These are phyloP conservation scores for Posidonia oceanica DNA, from an alignment of 116 monocot genomes.

Conservation along the genomic window DNA sequence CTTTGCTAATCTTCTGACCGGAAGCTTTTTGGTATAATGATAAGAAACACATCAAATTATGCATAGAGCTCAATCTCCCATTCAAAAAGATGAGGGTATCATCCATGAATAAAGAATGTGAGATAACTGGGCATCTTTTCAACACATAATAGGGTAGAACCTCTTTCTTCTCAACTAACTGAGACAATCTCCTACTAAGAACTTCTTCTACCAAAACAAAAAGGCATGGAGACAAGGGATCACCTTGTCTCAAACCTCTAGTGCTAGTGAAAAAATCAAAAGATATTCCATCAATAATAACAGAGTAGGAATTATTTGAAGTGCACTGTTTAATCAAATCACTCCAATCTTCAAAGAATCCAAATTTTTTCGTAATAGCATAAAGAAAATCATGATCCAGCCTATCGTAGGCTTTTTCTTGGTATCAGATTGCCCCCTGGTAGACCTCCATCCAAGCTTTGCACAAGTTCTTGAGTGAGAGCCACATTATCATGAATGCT, in stretches of 20 bases:
- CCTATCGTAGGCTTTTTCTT: too few relatives aligned
- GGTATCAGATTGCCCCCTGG: too few relatives aligned
- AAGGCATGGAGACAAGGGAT: not conserved
- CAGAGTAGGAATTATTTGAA: not conserved
- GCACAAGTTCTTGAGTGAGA: too few relatives aligned
- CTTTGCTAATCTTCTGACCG: not conserved
- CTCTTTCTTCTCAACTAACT: not conserved
- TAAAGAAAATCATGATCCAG: too few relatives aligned
- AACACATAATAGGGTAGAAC: not conserved
- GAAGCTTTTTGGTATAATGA: not conserved
- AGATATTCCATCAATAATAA: not conserved
- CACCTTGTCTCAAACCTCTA: too few relatives aligned
- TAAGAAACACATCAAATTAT: not conserved
- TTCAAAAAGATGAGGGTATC: not conserved
- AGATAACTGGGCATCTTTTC: not conserved
- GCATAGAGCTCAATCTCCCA: not conserved
- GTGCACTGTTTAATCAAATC: not conserved
- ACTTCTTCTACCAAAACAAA: not conserved
- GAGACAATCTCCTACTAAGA: not conserved
- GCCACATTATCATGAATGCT: too few relatives aligned
- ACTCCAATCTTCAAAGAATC: too few relatives aligned
- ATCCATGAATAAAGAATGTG: too few relatives aligned
- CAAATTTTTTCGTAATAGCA: too few relatives aligned
- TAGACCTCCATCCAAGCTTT: too few relatives aligned
- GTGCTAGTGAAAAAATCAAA: not conserved